phyloP scores from a whole-genome alignment of 2,329 filamentous ascomycete genomes.

The Venturia pyrina region DNA sequence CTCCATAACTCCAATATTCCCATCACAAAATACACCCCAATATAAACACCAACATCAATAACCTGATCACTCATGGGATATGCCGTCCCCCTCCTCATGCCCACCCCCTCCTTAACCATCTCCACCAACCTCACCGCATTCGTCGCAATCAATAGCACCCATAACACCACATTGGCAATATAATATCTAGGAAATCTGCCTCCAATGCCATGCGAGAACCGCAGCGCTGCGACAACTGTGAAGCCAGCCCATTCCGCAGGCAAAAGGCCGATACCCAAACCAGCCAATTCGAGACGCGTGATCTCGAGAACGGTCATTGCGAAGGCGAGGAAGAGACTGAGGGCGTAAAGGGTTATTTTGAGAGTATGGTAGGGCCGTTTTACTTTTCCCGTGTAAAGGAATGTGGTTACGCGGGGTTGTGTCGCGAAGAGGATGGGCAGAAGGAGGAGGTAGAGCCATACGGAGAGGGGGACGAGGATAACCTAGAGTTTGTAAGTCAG shows the following conservation, averaged over 20 bases:
- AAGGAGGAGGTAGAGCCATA: not conserved
- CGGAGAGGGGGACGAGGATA: not conserved
- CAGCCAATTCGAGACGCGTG: not conserved
- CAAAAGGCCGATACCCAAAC: not conserved
- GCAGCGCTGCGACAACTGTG: not conserved
- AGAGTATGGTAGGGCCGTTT: not conserved
- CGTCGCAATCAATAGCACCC: not conserved
- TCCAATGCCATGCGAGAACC: not conserved
- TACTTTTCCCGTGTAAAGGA: not conserved
- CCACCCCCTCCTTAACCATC: not conserved
- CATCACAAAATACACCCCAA: not conserved
- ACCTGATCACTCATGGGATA: constrained; percentile 3
- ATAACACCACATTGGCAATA: not conserved
- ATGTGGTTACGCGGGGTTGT: not conserved
- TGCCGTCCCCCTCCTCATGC: not conserved
- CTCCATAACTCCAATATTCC: not conserved
- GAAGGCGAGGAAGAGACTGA: not conserved
- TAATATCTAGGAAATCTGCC: not conserved
- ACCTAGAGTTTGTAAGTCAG: not conserved
- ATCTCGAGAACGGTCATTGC: not conserved
- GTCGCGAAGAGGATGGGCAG: not conserved
- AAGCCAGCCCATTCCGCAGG: not conserved
- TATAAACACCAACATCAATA: not conserved
- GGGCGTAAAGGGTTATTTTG: not conserved
- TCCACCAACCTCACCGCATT: not conserved